Evolutionary conservation across 73 alveolate species (phyloP).

Genomic region (Symbiodinium natans): DNA sequence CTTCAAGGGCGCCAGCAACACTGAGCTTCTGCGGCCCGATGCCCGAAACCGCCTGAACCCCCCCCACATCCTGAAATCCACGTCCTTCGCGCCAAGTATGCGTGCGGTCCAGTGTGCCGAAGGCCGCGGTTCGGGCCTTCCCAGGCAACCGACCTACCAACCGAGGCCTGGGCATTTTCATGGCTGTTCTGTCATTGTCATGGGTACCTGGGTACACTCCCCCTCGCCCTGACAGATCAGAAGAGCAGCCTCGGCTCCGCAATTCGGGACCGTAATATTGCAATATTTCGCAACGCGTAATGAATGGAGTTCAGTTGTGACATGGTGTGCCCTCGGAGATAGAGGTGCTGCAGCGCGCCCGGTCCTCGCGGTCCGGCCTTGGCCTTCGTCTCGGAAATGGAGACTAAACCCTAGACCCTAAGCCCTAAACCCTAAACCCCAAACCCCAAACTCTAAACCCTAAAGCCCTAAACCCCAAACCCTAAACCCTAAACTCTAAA

Average conservation of each 20-base stretch:
- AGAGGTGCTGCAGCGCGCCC: background rate
- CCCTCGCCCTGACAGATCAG: slow-evolving; percentile 10
- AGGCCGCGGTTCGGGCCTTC: slow-evolving; percentile 7
- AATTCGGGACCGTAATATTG: background rate
- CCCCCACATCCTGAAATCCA: no score
- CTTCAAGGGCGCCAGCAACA: no score
- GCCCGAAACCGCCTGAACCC: no score
- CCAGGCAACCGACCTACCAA: background rate
- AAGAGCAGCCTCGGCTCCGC: background rate
- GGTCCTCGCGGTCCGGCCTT: background rate
- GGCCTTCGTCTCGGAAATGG: no score
- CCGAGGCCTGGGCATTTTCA: background rate
- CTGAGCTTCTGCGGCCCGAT: no score
- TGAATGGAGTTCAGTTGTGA: background rate
- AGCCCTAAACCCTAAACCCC: no score
- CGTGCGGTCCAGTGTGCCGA: no score
- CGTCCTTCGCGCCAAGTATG: no score
- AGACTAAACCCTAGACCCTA: no score
- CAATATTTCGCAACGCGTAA: background rate
- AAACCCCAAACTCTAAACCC: no score
- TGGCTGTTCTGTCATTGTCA: background rate
- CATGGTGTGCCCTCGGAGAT: background rate
- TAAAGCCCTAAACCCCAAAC: no score
- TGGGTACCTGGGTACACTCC: background rate
- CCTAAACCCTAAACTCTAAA: no score